Base-by-base conservation (phyloP, 2,329 filamentous ascomycete genomes). In the Nothophoma quercina region DNA sequence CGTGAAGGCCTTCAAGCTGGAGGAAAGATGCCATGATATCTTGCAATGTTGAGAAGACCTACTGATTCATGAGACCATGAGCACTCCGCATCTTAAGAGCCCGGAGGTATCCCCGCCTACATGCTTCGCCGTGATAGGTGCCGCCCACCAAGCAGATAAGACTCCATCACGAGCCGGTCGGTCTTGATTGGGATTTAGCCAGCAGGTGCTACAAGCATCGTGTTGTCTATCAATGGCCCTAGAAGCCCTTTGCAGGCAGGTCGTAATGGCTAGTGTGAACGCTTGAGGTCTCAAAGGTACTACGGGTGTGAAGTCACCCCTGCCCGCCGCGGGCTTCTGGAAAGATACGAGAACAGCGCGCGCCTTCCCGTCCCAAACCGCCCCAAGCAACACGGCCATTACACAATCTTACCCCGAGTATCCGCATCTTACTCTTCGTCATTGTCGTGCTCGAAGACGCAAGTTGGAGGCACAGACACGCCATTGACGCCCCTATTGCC, bases 1-100 rank as follows among this genome's bases (percentile, higher is more conserved):
- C 81, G 69, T 84, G 81, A 21, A 74, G 69, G 12, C 75, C 77
- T 58, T 81, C 77, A 22, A 83, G 67, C 2, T 70, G 74, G 5
- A 83, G 70, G 51, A 81, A 83, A 1, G 79, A 77, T 70, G 75
- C 71, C 29, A 48, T 53, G 12, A 4, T 40, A 28, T 13, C 18
- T 32, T 19, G 28, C 5, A 16, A 13, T 2, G 10, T 22, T 18
- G 7, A 15, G 21, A 2, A 22, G 22, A 21, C 16, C 12, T 16
- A 15, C 8, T 18, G 32, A 12, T 9, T 5, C 19, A 5, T 9
- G 28, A 25, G 19, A 33, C 18, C 12, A 18, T n/a, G 13, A 16
- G 1, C 4, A 21, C 12, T 22, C 8, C 7, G 18, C 12, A 3
- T n/a, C 15, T 12, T 30, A 13, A 16, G 9, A 22, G 10, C 22